Percentiles rank a stretch among this genome's conserved stretches.
phyloP scores from a whole-genome alignment of 306 rosid genomes.

The Begonia peltatifolia region DNA sequence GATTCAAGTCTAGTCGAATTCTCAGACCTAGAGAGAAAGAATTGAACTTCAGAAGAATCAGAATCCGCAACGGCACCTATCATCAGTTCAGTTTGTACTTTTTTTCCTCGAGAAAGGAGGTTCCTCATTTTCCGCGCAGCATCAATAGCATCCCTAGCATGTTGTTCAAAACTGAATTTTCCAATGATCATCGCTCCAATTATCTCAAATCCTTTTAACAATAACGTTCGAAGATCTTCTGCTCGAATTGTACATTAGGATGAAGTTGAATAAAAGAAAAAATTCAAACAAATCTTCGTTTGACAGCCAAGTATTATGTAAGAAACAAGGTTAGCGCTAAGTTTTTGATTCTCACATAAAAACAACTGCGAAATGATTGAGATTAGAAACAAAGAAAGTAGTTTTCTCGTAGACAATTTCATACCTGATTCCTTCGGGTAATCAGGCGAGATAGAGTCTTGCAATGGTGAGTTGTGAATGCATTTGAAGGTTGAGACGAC shows the following conservation, averaged over 20 bases:
- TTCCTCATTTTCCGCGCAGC: constrained; percentile 32
- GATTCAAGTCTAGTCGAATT: constrained; percentile 16
- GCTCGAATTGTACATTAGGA: constrained; percentile 10
- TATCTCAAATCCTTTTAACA: constrained; percentile 53
- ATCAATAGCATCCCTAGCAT: constrained; percentile 31
- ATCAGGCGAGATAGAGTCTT: constrained; percentile 35
- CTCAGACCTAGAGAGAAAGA: constrained; percentile 33
- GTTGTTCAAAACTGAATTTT: constrained; percentile 14
- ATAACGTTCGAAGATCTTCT: constrained; percentile 50
- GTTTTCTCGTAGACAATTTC: background rate
- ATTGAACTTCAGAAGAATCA: constrained; percentile 21
- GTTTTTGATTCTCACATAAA: background rate
- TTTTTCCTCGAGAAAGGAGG: constrained; percentile 22
- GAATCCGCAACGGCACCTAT: constrained; percentile 47
- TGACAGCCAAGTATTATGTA: no score
- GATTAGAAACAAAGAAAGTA: background rate
- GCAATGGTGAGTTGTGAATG: constrained; percentile 21
- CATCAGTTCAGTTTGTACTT: constrained; percentile 12
- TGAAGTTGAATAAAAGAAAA: no score
- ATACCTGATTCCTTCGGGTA: constrained; percentile 53
- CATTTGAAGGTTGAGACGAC: constrained; percentile 56
- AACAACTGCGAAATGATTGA: background rate
- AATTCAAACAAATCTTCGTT: no score
- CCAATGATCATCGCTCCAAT: constrained; percentile 51
- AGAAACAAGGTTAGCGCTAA: no score